Base-by-base conservation (phyloP, 306 rosid species). In the Aeschynomene evenia region DNA sequence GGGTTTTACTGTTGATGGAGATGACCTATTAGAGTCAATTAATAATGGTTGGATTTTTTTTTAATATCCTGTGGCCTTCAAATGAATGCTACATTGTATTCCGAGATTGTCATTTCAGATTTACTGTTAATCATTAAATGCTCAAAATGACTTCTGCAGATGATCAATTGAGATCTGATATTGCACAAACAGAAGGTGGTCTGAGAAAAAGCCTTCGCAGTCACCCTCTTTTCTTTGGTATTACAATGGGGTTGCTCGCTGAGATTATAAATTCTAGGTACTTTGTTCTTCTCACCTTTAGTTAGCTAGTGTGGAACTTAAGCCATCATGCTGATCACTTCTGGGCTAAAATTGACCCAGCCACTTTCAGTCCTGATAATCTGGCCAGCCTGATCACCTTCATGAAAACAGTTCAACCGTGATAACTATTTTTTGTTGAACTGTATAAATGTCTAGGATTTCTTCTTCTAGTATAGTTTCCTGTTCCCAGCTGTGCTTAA, bases 181-280 rank as follows among this genome's bases (percentile, higher is more conserved):
- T 77, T 59, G 65, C 42, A 6, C 80, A 34, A 46, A 55, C 54
- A 39, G 87, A 63, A 64, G 85, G 66, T 76, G 82, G 79, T 80
- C 50, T 74, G 76, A 88, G 46, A 73, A 82, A 72, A 73, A 85
- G 82, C 68, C 91, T 85, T 64, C 84, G 74, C 49, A 61, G 78
- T 68, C 99, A 94, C 79, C 95, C 95, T 53, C 96, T 94, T 76
- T 94, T 94, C 89, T 91, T 91, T 70, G 99, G 97, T 42, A 87
- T 94, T 78, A 91, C 92, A 16, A 88, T 94, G 99, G 99, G 99
- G 29, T 81, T 94, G 48, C 91, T 94, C 70, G 89, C 99, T 29
- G 99, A 91, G 86, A 83, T 94, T 66, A 94, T 91, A 79, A 94
- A 94, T 77, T 94, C 99, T 54, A 94, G 99, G 99, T 89, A 91